Percentiles rank a stretch among this genome's conserved stretches.
These are phyloP conservation scores for Akanthomyces dipterigenus DNA, from an alignment of 2,329 filamentous ascomycete genomes.

Conservation along the genomic window DNA sequence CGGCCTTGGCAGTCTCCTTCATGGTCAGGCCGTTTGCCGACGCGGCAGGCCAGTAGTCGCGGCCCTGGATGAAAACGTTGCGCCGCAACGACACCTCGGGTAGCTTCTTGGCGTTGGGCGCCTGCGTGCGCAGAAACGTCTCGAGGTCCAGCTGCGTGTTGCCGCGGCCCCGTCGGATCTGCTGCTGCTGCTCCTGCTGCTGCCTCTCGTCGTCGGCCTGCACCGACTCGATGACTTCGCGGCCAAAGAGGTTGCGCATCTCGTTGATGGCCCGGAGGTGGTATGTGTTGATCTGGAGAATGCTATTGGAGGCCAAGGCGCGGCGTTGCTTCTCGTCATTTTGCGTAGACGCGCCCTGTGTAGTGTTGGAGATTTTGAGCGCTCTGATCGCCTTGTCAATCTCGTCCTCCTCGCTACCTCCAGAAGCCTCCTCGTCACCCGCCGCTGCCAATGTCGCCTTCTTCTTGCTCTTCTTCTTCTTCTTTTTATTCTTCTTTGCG, in stretches of 20 bases:
- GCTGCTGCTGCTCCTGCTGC: slow-evolving; percentile 23
- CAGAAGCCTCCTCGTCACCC: slow-evolving; percentile 12
- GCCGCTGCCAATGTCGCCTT: slow-evolving; percentile 24
- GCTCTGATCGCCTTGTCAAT: slow-evolving; percentile 49
- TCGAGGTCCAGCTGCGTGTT: slow-evolving; percentile 49
- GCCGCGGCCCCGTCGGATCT: slow-evolving; percentile 25
- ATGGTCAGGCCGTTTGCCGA: slow-evolving; percentile 79
- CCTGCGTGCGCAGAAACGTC: slow-evolving; percentile 44
- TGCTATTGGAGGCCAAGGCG: slow-evolving; percentile 31
- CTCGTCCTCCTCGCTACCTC: slow-evolving; percentile 38
- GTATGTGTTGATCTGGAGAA: slow-evolving; percentile 49
- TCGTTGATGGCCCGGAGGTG: slow-evolving; percentile 84
- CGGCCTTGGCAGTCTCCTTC: slow-evolving; percentile 45
- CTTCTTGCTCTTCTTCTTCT: slow-evolving; percentile 34
- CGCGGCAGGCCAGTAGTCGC: slow-evolving; percentile 77
- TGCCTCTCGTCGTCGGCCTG: slow-evolving; percentile 43
- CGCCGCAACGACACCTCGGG: slow-evolving; percentile 65
- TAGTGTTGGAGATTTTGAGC: slow-evolving; percentile 32
- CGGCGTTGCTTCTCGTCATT: slow-evolving; percentile 9
- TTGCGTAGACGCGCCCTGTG: background rate
- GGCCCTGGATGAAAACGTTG: slow-evolving; percentile 80
- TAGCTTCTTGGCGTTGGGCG: slow-evolving; percentile 52
- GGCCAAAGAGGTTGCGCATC: slow-evolving; percentile 63
- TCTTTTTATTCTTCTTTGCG: slow-evolving; percentile 29
- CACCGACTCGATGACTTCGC: slow-evolving; percentile 50